Conservation (phyloP, 179 eudicot genomes). For the Camellia oleifera region DNA sequence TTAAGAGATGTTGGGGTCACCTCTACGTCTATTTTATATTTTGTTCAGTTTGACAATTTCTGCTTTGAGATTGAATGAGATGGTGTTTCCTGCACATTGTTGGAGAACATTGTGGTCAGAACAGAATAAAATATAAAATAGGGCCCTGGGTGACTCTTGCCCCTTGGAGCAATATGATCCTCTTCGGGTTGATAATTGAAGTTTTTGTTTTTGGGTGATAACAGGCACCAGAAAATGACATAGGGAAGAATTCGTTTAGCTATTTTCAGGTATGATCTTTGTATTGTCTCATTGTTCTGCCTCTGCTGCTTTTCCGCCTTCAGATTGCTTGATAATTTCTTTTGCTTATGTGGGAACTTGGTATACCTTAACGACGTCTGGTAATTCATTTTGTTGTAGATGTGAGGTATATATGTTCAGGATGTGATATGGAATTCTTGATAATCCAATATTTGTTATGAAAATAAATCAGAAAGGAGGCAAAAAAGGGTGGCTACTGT, state of each 20-base stretch:
- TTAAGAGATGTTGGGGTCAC: neutral
- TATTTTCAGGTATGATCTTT: slow-evolving; percentile 69
- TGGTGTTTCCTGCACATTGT: neutral
- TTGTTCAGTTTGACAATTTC: neutral
- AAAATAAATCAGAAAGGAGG: neutral
- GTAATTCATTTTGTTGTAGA: neutral
- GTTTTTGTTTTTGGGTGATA: slow-evolving; percentile 18
- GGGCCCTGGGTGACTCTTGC: neutral
- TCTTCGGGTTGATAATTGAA: neutral
- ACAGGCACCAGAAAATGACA: slow-evolving; percentile 92
- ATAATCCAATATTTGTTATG: neutral
- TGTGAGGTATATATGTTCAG: neutral
- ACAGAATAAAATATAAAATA: neutral
- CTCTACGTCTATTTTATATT: neutral
- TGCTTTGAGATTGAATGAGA: neutral
- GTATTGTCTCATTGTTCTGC: neutral
- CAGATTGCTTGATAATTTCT: slow-evolving; percentile 4
- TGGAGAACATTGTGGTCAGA: neutral
- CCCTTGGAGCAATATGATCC: slow-evolving; percentile 9
- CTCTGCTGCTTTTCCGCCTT: slow-evolving; percentile 4
- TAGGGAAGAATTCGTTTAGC: slow-evolving; percentile 89
- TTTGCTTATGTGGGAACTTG: neutral
- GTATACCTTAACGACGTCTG: neutral
- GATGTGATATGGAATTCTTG: neutral
- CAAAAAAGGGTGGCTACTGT: neutral